Evolutionary conservation across 441 rosid genomes (phyloP), one percentile per base, ranked within the genome.

Genomic region (Croton laevigatus): DNA sequence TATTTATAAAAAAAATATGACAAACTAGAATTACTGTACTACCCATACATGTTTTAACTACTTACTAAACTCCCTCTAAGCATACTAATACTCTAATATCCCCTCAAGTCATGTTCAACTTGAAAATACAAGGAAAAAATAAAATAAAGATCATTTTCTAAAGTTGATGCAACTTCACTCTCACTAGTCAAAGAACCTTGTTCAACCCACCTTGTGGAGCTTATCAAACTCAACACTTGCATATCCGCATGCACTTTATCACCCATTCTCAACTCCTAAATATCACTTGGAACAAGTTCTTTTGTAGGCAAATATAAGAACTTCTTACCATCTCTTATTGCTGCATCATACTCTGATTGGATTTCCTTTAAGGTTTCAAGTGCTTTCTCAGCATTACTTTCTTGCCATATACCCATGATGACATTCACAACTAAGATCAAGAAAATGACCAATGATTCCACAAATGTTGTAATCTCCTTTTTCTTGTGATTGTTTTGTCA

Each of bases 171-270:
- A 27, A 2, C 32, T 27, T 27, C 32, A 27, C 94, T 92, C 86
- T 93, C 98, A 62, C 98, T 97, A 0, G 97, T 94, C 76, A 94
- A 82, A 3, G 98, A 94, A 27, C 98, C 98, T 62, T 93, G 96
- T 80, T 91, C 97, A 64, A 89, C 70, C 71, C 96, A 88, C 52
- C n/a, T n/a, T 0, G 97, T 91, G 3, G 98, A 93, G 84, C 98
- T 91, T 74, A 87, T 82, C 79, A 93, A 80, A 62, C 77, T 74
- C 79, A 91, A 58, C 19, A 88, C 84, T 37, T 95, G 83, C 98
- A 91, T 89, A 87, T 93, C 97, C 0, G 98, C 96, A 63, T 97
- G 96, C 23, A 87, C 91, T 81, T 93, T 93, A 78, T 93, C 98
- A 52, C 97, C 98, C 73, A 91, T 97, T 73, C 83, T 81, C 62